Evolutionary conservation across 352 stramenopile species (phyloP), one percentile per base, ranked within the genome.

Genomic region (Ophiocytium majus): DNA sequence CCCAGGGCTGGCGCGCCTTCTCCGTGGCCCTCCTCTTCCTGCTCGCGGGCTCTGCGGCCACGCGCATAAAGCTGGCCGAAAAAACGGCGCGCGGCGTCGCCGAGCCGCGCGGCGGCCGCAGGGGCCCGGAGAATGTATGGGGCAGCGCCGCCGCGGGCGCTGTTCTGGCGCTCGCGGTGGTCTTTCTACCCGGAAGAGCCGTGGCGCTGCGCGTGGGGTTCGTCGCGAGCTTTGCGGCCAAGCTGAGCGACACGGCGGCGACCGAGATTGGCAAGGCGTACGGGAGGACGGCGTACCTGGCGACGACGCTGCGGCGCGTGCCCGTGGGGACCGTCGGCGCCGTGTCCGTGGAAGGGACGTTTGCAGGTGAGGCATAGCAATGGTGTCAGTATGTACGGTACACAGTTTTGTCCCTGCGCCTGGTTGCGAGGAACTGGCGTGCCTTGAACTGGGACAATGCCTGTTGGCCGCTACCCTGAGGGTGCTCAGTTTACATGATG

Each of bases 71-170:
- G 36, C 93, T 95, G 90, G 81, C 85, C n/a, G 89, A 95, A 82
- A 96, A 96, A 82, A 85, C 92, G 86, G 89, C 79, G 33, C 64
- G 89, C 64, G 93, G 93, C n/a, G 94, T 96, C 76, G 93, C 92
- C 17, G 93, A 96, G 83, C 89, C 89, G 34, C 81, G 93, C 63
- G 92, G 92, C 34, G 93, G 93, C 36, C 64, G 89, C 66, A 81
- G 93, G 10, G 93, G 93, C 28, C 93, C 93, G 9, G 93, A 95
- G 83, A 95, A 95, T 88, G 92, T 96, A 9, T 95, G 92, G 92
- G 88, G 90, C 19, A 88, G 80, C 32, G 79, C 50, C 87, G 28
- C 89, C 23, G 35, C 76, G 79, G 80, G 83, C 57, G 83, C 85
- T 19, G 36, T 90, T 9, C 90, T 82, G 63, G 89, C 89, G 1